Conservation (phyloP, 768 basidiomycete genomes). For the Termitomyces sp. region DNA sequence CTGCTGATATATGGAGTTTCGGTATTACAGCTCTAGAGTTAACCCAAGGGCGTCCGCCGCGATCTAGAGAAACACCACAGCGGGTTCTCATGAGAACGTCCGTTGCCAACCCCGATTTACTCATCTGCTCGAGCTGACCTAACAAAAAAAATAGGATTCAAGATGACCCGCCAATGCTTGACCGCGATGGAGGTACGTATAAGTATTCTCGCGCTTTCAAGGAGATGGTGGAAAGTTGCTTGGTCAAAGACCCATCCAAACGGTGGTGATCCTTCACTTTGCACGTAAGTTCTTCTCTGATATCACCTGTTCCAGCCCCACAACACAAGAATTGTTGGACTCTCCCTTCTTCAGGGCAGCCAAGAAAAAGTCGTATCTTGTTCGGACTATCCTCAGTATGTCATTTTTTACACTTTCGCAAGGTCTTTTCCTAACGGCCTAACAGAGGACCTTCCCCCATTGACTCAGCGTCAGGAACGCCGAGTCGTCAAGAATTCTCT, state of each 20-base stretch:
- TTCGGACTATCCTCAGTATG: slow-evolving; percentile 66
- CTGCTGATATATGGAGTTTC: slow-evolving; percentile 95
- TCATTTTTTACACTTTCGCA: slow-evolving; percentile 2
- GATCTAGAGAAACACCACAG: slow-evolving; percentile 68
- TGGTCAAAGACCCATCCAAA: slow-evolving; percentile 77
- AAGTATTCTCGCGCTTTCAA: slow-evolving; percentile 80
- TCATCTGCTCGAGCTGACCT: neutral
- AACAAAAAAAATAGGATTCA: slow-evolving; percentile 45
- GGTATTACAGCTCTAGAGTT: slow-evolving; percentile 94
- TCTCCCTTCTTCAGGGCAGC: slow-evolving; percentile 74
- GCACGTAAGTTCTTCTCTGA: neutral
- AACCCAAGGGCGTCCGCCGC: slow-evolving; percentile 82
- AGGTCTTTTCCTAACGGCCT: neutral
- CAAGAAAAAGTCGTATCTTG: slow-evolving; percentile 75
- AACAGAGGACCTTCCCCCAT: slow-evolving; percentile 63
- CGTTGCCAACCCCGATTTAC: slow-evolving; percentile 4
- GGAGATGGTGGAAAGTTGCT: slow-evolving; percentile 77
- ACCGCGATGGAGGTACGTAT: slow-evolving; percentile 62
- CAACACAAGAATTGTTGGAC: slow-evolving; percentile 70
- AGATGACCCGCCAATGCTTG: slow-evolving; percentile 71
- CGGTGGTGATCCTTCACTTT: slow-evolving; percentile 36
- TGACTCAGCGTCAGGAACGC: slow-evolving; percentile 69
- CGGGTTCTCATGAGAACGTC: slow-evolving; percentile 72
- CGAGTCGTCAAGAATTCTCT: slow-evolving; percentile 31
- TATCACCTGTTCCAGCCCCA: slow-evolving; percentile 44